phyloP scores from a whole-genome alignment of 1,284 basidiomycete species.

The Tilletia indica region DNA sequence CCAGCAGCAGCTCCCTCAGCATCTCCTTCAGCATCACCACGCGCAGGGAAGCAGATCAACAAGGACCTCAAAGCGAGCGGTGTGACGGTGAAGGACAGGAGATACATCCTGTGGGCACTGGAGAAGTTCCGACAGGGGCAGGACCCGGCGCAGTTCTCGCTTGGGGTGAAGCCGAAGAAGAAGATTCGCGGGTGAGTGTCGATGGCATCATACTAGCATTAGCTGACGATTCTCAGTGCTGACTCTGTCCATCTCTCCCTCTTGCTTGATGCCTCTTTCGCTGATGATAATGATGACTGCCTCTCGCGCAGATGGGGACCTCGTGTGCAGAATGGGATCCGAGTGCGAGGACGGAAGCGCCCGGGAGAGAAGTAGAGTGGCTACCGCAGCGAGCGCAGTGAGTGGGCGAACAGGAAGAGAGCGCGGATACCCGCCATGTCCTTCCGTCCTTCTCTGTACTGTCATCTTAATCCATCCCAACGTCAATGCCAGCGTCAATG shows the following conservation, averaged over 20 bases:
- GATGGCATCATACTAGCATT: background rate
- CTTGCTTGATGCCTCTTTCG: background rate
- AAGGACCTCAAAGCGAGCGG: constrained; percentile 15
- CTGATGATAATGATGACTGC: too few species aligned
- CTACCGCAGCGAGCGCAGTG: too few species aligned
- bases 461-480: too few species aligned
- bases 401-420: too few species aligned
- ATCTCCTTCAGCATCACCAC: background rate
- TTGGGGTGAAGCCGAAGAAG: constrained; percentile 21
- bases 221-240: background rate
- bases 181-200: constrained; percentile 18
- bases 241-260: background rate
- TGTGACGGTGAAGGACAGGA: constrained; percentile 16
- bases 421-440: too few species aligned
- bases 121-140: constrained; percentile 23
- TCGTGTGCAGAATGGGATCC: constrained; percentile 21
- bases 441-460: too few species aligned
- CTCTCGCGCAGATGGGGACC: constrained; percentile 20
- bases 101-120: constrained; percentile 23
- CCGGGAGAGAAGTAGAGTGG: constrained; percentile 20
- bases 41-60: constrained; percentile 15
- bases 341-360: constrained; percentile 17
- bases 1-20: background rate
- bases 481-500: too few species aligned
- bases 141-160: constrained; percentile 12